Conservation (phyloP, 305 asterid species). For the Andrographis paniculata region DNA sequence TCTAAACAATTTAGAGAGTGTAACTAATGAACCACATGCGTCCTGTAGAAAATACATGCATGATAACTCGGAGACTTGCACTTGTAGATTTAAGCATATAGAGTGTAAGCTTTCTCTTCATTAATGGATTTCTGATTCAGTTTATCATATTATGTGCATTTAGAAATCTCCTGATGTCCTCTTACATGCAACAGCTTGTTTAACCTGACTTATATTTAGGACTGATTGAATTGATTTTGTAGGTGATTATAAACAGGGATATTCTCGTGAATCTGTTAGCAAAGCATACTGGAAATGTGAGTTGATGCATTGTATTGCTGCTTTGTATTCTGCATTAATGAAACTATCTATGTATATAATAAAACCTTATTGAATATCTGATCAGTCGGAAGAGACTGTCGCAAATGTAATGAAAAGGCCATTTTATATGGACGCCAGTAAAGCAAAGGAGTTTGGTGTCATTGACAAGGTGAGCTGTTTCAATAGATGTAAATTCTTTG, state of each 20-base stretch:
- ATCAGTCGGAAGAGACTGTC: constrained; percentile 65
- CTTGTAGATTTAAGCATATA: background rate
- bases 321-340: constrained; percentile 10
- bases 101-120: background rate
- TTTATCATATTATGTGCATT: background rate
- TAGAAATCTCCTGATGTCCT: background rate
- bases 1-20: constrained; percentile 10
- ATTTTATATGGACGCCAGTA: constrained; percentile 60
- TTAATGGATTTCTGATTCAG: constrained; percentile 7
- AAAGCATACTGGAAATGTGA: constrained; percentile 82
- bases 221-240: constrained; percentile 25
- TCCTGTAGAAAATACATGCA: background rate
- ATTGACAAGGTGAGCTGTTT: constrained; percentile 57
- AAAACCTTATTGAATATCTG: constrained; percentile 14
- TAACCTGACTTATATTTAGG: constrained; percentile 1
- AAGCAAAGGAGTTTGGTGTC: constrained; percentile 82
- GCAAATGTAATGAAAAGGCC: constrained; percentile 57
- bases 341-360: too few species aligned
- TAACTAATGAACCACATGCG: background rate
- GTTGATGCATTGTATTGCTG: constrained; percentile 22
- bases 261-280: constrained; percentile 62
- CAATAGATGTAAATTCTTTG: background rate
- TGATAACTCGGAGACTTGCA: background rate
- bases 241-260: constrained; percentile 69
- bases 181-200: background rate